Percentiles rank a stretch among this genome's conserved stretches.
These are phyloP conservation scores for Mitragyna speciosa DNA, from an alignment of 257 asterid species.

Conservation along the genomic window DNA sequence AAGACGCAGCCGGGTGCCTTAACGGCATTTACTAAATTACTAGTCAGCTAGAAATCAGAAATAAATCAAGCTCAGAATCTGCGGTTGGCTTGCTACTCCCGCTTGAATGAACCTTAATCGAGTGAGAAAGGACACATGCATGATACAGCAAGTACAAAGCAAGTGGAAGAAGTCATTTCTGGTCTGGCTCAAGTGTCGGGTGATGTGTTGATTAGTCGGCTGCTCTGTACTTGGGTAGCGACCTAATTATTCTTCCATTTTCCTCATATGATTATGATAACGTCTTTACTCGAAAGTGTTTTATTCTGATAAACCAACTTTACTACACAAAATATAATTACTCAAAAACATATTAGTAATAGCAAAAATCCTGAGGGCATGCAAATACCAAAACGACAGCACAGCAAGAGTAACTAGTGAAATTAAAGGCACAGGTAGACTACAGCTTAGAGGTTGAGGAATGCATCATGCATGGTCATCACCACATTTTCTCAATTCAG, in stretches of 20 bases:
- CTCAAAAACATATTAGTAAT: no score
- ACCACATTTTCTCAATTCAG: conserved; percentile 9
- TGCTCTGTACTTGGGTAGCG: neutral
- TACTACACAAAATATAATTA: no score
- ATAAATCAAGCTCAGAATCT: neutral
- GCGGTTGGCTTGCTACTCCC: neutral
- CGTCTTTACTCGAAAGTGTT: no score
- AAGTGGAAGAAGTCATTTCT: neutral
- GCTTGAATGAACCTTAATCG: neutral
- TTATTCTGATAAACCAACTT: no score
- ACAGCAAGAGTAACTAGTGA: neutral
- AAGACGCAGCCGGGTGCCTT: no score
- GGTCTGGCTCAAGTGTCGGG: conserved; percentile 10
- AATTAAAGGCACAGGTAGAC: neutral
- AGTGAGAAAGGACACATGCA: neutral
- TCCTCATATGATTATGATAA: neutral
- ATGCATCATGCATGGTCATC: conserved; percentile 10
- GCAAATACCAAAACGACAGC: neutral
- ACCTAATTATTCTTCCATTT: neutral
- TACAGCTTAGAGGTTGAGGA: conserved; percentile 1
- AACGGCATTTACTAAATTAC: neutral
- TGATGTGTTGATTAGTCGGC: neutral
- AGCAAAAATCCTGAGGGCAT: neutral
- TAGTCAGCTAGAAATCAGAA: neutral
- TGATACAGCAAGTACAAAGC: neutral